Evolutionary conservation across 352 stramenopile genomes (phyloP).

Genomic region (Saprolegnia diclina): DNA sequence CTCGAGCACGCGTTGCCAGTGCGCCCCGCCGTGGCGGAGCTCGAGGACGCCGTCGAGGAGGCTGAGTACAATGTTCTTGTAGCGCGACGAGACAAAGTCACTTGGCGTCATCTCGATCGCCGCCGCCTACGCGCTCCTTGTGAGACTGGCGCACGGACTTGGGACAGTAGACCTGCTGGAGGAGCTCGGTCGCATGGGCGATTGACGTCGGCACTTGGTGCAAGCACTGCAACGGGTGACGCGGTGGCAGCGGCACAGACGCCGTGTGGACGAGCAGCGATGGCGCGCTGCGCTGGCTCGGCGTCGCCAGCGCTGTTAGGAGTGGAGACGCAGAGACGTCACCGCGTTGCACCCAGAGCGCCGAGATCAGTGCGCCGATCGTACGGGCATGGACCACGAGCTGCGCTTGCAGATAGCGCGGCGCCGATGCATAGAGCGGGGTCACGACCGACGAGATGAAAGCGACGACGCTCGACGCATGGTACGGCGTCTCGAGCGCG

Average conservation of each 20-base stretch:
- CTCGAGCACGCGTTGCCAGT: not conserved
- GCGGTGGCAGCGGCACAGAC: not conserved
- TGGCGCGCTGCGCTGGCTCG: not conserved
- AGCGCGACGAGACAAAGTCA: not conserved
- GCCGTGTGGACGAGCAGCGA: not conserved
- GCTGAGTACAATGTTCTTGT: not conserved
- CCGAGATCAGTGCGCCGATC: not conserved
- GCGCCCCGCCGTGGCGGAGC: not conserved
- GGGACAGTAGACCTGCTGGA: too few species aligned
- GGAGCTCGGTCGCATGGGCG: not conserved
- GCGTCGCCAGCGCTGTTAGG: not conserved
- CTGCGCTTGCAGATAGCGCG: not conserved
- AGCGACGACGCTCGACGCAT: not conserved
- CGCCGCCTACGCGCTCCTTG: not conserved
- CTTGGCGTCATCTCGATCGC: not conserved
- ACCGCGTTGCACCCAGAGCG: not conserved
- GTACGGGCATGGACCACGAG: not conserved
- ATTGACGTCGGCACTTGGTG: not conserved
- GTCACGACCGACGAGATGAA: not conserved
- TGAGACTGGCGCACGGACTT: not conserved
- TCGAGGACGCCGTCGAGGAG: not conserved
- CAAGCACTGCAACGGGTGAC: not conserved
- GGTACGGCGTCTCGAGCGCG: not conserved
- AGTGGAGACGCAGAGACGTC: not conserved
- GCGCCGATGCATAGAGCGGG: not conserved